Percentiles rank a stretch among this genome's conserved stretches.
These are phyloP conservation scores for Mallotus nudiflorus DNA, from an alignment of 345 rosid species.

Conservation along the genomic window DNA sequence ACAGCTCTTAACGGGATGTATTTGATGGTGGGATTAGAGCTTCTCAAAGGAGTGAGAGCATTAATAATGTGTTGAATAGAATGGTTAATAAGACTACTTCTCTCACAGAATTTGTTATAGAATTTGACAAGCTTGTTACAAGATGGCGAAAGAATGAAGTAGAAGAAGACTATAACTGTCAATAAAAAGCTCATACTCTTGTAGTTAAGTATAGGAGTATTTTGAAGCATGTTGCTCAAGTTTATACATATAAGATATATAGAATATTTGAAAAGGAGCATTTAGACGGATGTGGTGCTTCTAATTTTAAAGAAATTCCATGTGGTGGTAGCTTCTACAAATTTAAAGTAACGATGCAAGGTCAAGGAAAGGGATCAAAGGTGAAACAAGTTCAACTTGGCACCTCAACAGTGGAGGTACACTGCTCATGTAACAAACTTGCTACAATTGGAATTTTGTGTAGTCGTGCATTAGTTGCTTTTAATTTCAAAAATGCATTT, in stretches of 20 bases:
- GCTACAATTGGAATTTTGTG: background rate
- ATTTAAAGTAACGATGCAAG: background rate
- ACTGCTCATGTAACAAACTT: background rate
- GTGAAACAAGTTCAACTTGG: background rate
- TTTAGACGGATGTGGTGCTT: background rate
- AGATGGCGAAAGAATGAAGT: conserved; percentile 1
- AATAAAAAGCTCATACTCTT: background rate
- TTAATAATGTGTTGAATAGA: background rate
- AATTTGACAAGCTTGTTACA: background rate
- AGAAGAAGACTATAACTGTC: background rate
- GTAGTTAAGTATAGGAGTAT: background rate
- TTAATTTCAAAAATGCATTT: background rate
- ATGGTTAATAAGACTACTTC: background rate
- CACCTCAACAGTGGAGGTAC: background rate
- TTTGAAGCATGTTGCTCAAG: background rate
- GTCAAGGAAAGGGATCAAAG: background rate
- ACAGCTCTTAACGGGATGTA: background rate
- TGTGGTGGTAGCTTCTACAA: background rate
- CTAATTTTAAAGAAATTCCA: background rate
- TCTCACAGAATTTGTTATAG: background rate
- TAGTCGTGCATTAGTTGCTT: background rate
- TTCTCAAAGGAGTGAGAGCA: background rate
- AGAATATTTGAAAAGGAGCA: background rate
- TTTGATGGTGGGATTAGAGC: background rate
- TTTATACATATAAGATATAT: background rate